Evolutionary conservation across 345 rosid species (phyloP).

Genomic region (Eucalyptus curtisii): DNA sequence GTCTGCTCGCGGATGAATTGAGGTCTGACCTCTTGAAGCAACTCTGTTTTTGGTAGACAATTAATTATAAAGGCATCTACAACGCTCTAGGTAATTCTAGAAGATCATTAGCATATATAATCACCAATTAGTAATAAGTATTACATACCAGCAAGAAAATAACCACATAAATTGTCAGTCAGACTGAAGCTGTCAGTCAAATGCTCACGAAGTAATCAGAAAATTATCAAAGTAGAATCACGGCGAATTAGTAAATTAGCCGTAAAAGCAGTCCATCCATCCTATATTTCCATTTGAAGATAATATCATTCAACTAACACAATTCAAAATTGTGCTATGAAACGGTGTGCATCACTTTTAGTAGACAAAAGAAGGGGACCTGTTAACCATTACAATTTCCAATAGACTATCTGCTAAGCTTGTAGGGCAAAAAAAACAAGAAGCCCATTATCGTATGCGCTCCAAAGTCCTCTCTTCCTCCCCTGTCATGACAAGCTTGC

Average conservation of each 20-base stretch:
- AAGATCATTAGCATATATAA: not conserved
- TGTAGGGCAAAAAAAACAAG: not conserved
- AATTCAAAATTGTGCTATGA: not conserved
- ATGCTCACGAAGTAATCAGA: not conserved
- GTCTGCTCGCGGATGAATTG: not conserved
- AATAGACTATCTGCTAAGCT: not conserved
- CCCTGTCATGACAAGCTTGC: constrained; percentile 46
- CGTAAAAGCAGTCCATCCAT: not conserved
- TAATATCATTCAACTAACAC: not conserved
- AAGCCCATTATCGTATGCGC: not conserved
- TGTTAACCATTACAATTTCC: not conserved
- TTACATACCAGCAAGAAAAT: not conserved
- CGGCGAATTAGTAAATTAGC: not conserved
- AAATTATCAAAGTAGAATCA: not conserved
- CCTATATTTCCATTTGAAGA: not conserved
- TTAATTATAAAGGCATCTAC: not conserved
- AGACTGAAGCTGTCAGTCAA: not conserved
- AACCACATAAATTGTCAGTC: not conserved
- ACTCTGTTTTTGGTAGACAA: not conserved
- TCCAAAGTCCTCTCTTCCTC: constrained; percentile 27
- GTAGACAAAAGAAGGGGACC: not conserved
- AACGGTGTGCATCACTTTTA: not conserved
- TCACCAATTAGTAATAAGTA: not conserved
- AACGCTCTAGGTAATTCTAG: not conserved
- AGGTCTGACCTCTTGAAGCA: not conserved